Conservation (phyloP, 1,284 basidiomycete species). For the Cryptococcus floricola region DNA sequence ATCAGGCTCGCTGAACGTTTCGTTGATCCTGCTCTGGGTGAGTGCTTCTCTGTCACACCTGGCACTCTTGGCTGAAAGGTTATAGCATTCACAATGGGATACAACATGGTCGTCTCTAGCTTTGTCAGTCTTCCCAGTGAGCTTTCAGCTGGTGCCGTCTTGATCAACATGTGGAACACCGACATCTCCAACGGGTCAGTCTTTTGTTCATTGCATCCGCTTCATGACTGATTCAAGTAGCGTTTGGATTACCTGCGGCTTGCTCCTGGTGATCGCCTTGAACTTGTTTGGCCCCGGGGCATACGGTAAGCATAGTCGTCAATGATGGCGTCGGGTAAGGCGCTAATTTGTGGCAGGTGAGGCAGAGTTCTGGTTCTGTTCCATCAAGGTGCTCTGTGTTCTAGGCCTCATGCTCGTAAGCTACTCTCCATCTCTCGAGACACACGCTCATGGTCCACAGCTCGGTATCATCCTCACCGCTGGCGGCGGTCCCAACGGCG, state of each 20-base stretch:
- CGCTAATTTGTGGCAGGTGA: not conserved
- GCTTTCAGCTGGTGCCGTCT: conserved; percentile 10
- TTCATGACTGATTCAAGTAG: conserved; percentile 6
- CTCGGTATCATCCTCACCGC: conserved; percentile 60
- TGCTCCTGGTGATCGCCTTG: conserved; percentile 6
- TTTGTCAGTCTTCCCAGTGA: conserved; percentile 6
- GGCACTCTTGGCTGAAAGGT: not conserved
- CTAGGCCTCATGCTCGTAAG: conserved; percentile 56
- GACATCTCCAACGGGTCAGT: conserved; percentile 56
- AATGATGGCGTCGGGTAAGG: not conserved
- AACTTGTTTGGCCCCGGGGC: conserved; percentile 8
- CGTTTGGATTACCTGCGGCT: conserved; percentile 6
- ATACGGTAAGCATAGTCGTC: not conserved
- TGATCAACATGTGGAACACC: conserved; percentile 59
- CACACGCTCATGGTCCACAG: not conserved
- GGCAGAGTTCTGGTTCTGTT: conserved; percentile 21
- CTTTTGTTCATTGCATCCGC: not conserved
- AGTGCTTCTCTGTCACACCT: conserved; percentile 7
- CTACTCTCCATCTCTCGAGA: not conserved
- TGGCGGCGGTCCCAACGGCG: conserved; percentile 55
- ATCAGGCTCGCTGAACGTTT: conserved; percentile 8
- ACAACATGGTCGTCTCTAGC: conserved; percentile 4
- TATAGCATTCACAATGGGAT: too few species aligned
- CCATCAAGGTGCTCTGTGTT: conserved; percentile 16
- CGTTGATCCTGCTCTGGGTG: conserved; percentile 12